Conservation (phyloP, 257 asterid species). For the Solanum ahanhuiri region DNA sequence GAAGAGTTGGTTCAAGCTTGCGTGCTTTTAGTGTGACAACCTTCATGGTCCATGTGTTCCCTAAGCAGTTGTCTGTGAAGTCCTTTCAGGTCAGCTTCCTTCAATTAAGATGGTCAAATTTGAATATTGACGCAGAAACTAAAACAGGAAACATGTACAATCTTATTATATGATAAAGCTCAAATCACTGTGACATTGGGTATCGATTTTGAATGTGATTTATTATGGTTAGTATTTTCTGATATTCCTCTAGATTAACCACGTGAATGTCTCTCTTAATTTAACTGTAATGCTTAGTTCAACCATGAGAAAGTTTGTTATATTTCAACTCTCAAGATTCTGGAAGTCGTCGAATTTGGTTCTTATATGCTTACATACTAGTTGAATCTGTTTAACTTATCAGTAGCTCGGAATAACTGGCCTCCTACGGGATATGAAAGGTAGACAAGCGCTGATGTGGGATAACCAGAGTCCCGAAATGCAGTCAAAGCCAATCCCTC, state of each 20-base stretch:
- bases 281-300: background rate
- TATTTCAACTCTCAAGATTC: background rate
- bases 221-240: background rate
- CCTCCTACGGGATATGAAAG: conserved; percentile 51
- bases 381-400: conserved; percentile 36
- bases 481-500: conserved; percentile 63
- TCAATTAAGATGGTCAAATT: conserved; percentile 1
- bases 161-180: background rate
- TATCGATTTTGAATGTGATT: background rate
- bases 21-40: conserved; percentile 49
- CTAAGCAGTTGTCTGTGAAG: conserved; percentile 41
- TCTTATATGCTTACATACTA: conserved; percentile 72
- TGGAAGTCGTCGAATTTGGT: conserved; percentile 59
- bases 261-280: background rate
- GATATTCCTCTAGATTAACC: background rate
- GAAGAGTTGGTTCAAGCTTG: conserved; percentile 43
- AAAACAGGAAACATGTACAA: background rate
- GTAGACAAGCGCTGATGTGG: conserved; percentile 41
- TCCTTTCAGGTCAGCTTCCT: conserved; percentile 58
- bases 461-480: conserved; percentile 6
- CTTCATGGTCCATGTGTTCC: conserved; percentile 14
- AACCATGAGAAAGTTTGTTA: background rate
- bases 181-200: background rate
- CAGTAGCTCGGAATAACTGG: background rate
- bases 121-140: background rate